phyloP scores from a whole-genome alignment of 495 filamentous ascomycete species.

The Rhypophila decipiens region DNA sequence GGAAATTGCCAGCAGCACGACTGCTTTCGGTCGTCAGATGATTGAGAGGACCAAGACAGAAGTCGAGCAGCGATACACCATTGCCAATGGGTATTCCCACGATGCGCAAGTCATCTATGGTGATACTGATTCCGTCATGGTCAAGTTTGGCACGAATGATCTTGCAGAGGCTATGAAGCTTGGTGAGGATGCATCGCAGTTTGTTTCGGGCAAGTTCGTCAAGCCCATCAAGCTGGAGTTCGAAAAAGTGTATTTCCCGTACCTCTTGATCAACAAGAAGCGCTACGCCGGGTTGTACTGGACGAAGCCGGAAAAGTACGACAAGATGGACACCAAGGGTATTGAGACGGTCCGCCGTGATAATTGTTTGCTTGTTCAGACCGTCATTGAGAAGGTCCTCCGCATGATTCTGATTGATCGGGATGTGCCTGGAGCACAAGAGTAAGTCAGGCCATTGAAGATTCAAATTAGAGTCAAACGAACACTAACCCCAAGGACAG shows the following conservation, averaged over 20 bases:
- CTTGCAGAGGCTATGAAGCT: constrained; percentile 87
- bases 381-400: constrained; percentile 93
- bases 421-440: constrained; percentile 83
- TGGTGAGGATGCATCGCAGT: constrained; percentile 81
- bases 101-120: constrained; percentile 97
- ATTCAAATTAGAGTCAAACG: neutral
- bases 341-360: constrained; percentile 97
- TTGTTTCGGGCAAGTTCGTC: constrained; percentile 83
- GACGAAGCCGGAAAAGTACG: constrained; percentile 88
- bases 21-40: constrained; percentile 94
- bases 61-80: constrained; percentile 81
- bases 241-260: constrained; percentile 98
- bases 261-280: constrained; percentile 99
- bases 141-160: constrained; percentile 89
- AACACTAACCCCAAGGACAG: constrained; percentile 39
- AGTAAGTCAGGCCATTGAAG: constrained; percentile 54
- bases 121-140: constrained; percentile 99
- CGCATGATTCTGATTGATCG: constrained; percentile 92
- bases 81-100: constrained; percentile 88
- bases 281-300: constrained; percentile 96
- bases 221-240: constrained; percentile 98
- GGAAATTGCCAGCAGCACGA: constrained; percentile 92
- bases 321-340: constrained; percentile 99
- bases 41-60: constrained; percentile 95
- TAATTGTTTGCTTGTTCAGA: constrained; percentile 92